Evolutionary conservation across 1,139 yeast species (phyloP), one percentile per base, ranked within the genome.

Genomic region (Hansenula lynferdii): DNA sequence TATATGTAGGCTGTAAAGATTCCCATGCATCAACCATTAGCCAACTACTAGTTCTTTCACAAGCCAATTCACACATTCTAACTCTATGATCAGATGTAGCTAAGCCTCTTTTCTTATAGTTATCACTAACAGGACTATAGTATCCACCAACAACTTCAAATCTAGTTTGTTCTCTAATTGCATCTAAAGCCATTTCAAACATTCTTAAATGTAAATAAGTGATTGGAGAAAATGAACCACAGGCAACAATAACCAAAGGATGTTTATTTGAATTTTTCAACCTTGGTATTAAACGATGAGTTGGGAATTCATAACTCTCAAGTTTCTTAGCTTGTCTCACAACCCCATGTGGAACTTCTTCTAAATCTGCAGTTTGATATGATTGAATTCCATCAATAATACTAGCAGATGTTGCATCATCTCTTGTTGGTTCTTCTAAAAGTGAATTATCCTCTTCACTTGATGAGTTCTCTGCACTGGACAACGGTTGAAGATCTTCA

Each of bases 1-100:
- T 89, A 60, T 94, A 94, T 37, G 78, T 75, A 1, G 89, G 86
- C 60, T 94, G 98, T 44, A 92, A 69, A 8, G 95, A 84, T 62
- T 92, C 99, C 99, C 99, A 92, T 0, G 97, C 97, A 61, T 92
- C 99, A 19, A 92, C 98, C 97, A 92, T 94, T 35, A 94, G 71
- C 97, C 99, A 92, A 21, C 94, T 80, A 5, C 94, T 81, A 0
- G 99, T 92, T 55, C 98, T 75, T 58, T 92, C 98, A 62, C 98
- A 90, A 0, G 97, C 98, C 58, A 92, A 70, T 60, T 94, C 97
- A 62, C 98, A 90, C 98, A 92, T 92, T 40, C 97, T 72, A 10
- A 92, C 98, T 42, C 99, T 75, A 62, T 92, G 96, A 46, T 70
- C 72, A 0, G 97, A 76, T 0, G 85, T 78, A 0, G 98, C 97